Base-by-base conservation (phyloP, 768 basidiomycete species). In the Cystobasidium onofrii region DNA sequence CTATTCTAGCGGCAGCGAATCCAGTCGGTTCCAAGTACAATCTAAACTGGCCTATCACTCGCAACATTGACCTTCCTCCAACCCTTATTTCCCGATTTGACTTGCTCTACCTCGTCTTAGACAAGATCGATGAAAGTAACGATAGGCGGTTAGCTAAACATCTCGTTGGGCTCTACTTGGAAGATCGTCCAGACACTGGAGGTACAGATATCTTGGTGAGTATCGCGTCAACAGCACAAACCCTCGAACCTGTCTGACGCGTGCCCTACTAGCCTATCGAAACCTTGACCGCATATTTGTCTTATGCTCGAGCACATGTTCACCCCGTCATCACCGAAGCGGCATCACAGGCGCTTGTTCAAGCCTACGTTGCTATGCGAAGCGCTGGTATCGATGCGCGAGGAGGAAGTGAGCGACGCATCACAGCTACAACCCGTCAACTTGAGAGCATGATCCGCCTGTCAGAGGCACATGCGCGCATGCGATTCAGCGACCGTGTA, bases 71-170 rank as follows among this genome's bases (percentile, higher is more conserved):
- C 81, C 85, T 99, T 20, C 96, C 96, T 1, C 96, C 96, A 1
- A 99, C 95, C 0, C 85, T 99, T 33, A 97, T 99, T 76, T 99
- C 96, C 54, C 89, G 96, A 77, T 99, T 99, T 81, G 96, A 99
- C 81, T 83, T 99, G 46, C 84, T 99, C 7, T 99, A 99, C 78
- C 88, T 99, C 34, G 91, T 99, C 1, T 85, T 99, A 36, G 96
- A 99, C 82, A 88, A 90, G 79, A 90, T 95, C 4, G 94, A 99
- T 79, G 95, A 98, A 80, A 82, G 84, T 18, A 82, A 89, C 64
- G 96, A 99, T 80, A 85, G 94, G 20, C 87, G 84, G 77, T 84
- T 99, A 29, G 96, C 96, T 0, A 90, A 92, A 78, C 93, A 96
- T 82, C 84, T 99, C 9, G 95, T 98, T 27, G 87, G 89, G 0